phyloP scores from a whole-genome alignment of 2,329 filamentous ascomycete species.

The Coniochaeta hoffmannii region DNA sequence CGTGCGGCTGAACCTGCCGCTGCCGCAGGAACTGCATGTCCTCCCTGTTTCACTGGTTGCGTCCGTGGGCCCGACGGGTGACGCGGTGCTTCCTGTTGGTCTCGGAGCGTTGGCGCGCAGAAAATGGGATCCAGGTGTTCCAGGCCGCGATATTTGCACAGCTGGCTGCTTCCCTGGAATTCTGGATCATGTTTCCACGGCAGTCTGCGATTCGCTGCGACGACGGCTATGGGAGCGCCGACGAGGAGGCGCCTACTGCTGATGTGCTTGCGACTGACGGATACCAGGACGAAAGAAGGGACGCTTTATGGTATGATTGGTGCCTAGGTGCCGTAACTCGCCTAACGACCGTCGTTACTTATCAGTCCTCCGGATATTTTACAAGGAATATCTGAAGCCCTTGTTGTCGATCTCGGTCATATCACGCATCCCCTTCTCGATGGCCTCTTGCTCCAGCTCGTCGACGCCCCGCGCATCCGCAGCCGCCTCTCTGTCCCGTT shows the following conservation, averaged over 20 bases:
- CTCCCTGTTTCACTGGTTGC: slow-evolving; percentile 34
- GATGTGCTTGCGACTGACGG: neutral
- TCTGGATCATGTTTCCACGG: slow-evolving; percentile 10
- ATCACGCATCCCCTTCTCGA: slow-evolving; percentile 48
- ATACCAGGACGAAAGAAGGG: neutral
- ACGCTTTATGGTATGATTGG: too few species aligned
- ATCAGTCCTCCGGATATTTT: neutral
- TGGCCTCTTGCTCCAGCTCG: slow-evolving; percentile 39
- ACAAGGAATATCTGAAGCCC: slow-evolving; percentile 44
- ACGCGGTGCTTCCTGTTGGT: slow-evolving; percentile 31
- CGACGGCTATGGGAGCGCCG: too few species aligned
- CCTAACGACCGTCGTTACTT: neutral
- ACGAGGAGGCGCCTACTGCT: too few species aligned
- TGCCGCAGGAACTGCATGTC: slow-evolving; percentile 32
- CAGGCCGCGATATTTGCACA: slow-evolving; percentile 18
- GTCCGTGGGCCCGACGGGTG: slow-evolving; percentile 34
- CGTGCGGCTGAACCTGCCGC: slow-evolving; percentile 25
- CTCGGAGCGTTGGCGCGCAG: slow-evolving; percentile 32
- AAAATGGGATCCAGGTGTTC: slow-evolving; percentile 29
- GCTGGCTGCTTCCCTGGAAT: slow-evolving; percentile 10
- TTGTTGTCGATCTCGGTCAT: slow-evolving; percentile 48
- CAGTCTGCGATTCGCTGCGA: too few species aligned
- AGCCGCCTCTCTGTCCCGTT: slow-evolving; percentile 38
- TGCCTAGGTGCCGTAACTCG: neutral
- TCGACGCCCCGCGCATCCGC: slow-evolving; percentile 16